A percentile compares a stretch with the other conserved stretches of the same genome.
phyloP scores from a whole-genome alignment of 257 asterid species.

The Primulina tabacum region DNA sequence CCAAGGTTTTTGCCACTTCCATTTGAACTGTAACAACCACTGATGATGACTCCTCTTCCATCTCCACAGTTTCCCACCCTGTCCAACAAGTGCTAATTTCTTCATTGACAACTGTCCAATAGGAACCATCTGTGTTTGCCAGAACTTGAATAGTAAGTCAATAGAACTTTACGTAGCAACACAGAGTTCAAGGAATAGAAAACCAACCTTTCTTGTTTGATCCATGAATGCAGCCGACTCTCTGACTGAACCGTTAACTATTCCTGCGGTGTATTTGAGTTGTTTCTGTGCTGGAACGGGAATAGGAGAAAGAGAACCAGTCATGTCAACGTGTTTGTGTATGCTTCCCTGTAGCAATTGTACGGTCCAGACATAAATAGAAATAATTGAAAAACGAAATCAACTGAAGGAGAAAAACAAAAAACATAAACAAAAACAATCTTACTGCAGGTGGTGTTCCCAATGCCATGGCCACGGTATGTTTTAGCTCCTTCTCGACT shows the following conservation, averaged over 20 bases:
- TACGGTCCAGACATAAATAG: slow-evolving; percentile 12
- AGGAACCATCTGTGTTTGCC: slow-evolving; percentile 76
- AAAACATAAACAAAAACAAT: slow-evolving; percentile 3
- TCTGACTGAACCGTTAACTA: slow-evolving; percentile 70
- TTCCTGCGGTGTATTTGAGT: slow-evolving; percentile 91
- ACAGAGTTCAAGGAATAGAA: slow-evolving; percentile 15
- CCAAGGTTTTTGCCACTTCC: slow-evolving; percentile 99
- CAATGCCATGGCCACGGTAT: slow-evolving; percentile 47
- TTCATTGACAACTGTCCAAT: slow-evolving; percentile 86
- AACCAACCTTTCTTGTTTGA: slow-evolving; percentile 74
- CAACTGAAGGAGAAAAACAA: not conserved
- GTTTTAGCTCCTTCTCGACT: slow-evolving; percentile 78
- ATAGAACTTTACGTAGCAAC: not conserved
- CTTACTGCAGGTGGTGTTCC: slow-evolving; percentile 80
- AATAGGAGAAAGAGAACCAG: slow-evolving; percentile 74
- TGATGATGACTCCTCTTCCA: slow-evolving; percentile 99
- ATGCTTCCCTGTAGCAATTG: slow-evolving; percentile 38
- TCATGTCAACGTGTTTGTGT: slow-evolving; percentile 66
- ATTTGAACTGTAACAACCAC: slow-evolving; percentile 95
- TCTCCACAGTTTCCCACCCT: slow-evolving; percentile 97
- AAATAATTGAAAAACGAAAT: not conserved
- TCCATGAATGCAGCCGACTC: slow-evolving; percentile 76
- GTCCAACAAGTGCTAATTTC: slow-evolving; percentile 80
- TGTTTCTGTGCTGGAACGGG: slow-evolving; percentile 95
- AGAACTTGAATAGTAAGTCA: slow-evolving; percentile 12